phyloP scores from a whole-genome alignment of 2,329 filamentous ascomycete species.

The Lanzia echinophila region DNA sequence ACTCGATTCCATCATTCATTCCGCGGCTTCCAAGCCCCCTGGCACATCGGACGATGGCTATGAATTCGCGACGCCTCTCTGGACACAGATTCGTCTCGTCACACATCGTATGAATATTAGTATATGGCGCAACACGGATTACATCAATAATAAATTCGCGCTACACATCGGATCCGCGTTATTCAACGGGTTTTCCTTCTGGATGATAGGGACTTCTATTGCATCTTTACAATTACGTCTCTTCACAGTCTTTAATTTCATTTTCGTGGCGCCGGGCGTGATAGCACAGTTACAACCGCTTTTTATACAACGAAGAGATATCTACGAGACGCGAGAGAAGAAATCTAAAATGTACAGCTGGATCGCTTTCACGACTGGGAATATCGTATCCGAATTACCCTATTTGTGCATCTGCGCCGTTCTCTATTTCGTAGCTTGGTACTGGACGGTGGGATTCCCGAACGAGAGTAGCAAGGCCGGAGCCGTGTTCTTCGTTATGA shows the following conservation, averaged over 20 bases:
- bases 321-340: conserved; percentile 53
- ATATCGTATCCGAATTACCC: conserved; percentile 42
- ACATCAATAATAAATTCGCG: conserved; percentile 42
- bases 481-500: conserved; percentile 46
- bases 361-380: conserved; percentile 50
- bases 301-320: conserved; percentile 49
- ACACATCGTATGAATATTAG: conserved; percentile 34
- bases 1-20: conserved; percentile 50
- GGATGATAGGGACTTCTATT: conserved; percentile 48
- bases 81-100: conserved; percentile 35
- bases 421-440: conserved; percentile 47
- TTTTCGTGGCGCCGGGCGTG: conserved; percentile 53
- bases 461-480: conserved; percentile 40
- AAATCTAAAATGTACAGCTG: conserved; percentile 56
- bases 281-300: conserved; percentile 53
- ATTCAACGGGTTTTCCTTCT: conserved; percentile 57
- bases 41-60: conserved; percentile 36
- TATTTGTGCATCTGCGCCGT: conserved; percentile 40
- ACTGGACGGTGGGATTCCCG: conserved; percentile 50
- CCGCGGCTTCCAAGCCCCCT: conserved; percentile 33
- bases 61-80: conserved; percentile 46
- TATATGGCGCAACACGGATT: conserved; percentile 58
- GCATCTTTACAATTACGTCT: conserved; percentile 47
- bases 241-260: conserved; percentile 57
- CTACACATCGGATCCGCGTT: conserved; percentile 49